Conservation (phyloP, 768 basidiomycete species). For the Agrocybe pediades region DNA sequence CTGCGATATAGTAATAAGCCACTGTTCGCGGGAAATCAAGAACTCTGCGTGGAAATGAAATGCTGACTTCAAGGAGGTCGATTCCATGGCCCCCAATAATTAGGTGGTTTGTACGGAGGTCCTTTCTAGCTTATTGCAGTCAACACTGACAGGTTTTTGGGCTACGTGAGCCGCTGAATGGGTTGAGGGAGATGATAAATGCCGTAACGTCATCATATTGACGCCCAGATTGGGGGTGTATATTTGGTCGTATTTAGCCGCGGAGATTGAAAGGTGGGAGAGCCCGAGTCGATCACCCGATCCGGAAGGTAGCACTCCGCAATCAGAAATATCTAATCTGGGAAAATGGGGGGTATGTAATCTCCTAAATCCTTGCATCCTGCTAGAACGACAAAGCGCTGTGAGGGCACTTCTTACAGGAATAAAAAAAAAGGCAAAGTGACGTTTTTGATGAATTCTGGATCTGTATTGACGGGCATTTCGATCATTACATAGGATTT, state of each 20-base stretch:
- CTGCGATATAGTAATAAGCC: conserved; percentile 21
- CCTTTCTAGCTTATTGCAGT: no score
- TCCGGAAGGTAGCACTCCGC: conserved; percentile 28
- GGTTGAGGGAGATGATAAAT: no score
- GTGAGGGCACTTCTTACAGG: no score
- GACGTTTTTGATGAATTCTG: neutral
- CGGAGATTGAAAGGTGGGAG: conserved; percentile 22
- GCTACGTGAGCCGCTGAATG: no score
- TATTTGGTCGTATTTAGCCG: conserved; percentile 16
- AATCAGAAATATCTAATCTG: conserved; percentile 27
- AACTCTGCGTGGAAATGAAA: conserved; percentile 11
- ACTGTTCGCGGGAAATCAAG: conserved; percentile 26
- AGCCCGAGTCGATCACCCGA: conserved; percentile 21
- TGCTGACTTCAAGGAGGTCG: no score
- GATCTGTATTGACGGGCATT: conserved; percentile 11
- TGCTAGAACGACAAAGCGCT: no score
- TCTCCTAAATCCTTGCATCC: conserved; percentile 10
- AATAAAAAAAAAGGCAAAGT: no score
- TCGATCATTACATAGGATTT: conserved; percentile 25
- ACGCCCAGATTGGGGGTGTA: conserved; percentile 6
- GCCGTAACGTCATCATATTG: conserved; percentile 1
- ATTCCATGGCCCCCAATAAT: no score
- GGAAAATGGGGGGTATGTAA: no score
- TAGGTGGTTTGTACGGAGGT: no score
- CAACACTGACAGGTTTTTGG: no score